These are phyloP conservation scores for Monosporascus sp. DNA, from an alignment of 2,329 filamentous ascomycete species.

Conservation along the genomic window DNA sequence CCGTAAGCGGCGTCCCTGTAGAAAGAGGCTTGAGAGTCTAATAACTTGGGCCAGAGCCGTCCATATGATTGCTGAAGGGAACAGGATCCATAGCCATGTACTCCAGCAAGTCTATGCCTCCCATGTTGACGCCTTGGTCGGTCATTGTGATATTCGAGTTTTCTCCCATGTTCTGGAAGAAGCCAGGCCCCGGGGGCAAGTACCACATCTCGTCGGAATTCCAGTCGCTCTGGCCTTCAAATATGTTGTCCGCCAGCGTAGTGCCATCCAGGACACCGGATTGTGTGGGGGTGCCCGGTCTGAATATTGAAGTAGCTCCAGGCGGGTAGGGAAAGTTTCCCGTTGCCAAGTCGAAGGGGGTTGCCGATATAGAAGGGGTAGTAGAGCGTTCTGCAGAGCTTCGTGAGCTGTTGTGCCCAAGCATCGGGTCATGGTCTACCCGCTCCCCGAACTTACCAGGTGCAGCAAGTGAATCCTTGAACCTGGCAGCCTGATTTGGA, in stretches of 20 bases:
- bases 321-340: constrained; percentile 50
- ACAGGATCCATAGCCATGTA: constrained; percentile 58
- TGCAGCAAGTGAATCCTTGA: constrained; percentile 21
- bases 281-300: constrained; percentile 42
- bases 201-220: constrained; percentile 62
- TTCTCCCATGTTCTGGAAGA: constrained; percentile 58
- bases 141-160: constrained; percentile 60
- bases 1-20: too few relatives aligned
- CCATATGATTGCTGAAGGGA: constrained; percentile 16
- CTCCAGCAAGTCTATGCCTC: constrained; percentile 61
- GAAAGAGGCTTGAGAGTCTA: not conserved
- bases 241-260: constrained; percentile 35
- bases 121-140: constrained; percentile 61
- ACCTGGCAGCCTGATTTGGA: constrained; percentile 17
- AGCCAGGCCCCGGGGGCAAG: constrained; percentile 56
- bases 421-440: not conserved
- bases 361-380: constrained; percentile 53
- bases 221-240: constrained; percentile 46
- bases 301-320: constrained; percentile 42
- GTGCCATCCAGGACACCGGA: constrained; percentile 24
- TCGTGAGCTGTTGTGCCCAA: constrained; percentile 6
- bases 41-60: constrained; percentile 9
- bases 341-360: constrained; percentile 53
- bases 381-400: constrained; percentile 31
- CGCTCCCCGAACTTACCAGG: constrained; percentile 20